These are phyloP conservation scores for Tubosaeta sp. DNA, from an alignment of 768 basidiomycete species.

Conservation along the genomic window DNA sequence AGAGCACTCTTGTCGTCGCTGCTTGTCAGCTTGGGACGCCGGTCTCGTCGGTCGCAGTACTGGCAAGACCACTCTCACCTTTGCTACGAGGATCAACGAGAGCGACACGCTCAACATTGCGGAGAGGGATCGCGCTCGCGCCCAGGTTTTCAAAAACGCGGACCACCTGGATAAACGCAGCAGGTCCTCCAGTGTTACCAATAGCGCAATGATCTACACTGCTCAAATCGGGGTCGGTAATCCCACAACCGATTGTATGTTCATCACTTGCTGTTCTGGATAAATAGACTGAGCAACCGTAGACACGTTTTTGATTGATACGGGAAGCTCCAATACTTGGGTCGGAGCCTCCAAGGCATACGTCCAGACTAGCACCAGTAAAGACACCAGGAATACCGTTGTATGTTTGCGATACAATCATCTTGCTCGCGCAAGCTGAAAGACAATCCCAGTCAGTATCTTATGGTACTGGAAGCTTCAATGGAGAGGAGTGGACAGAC, in stretches of 20 bases:
- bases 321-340: conserved; percentile 29
- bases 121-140: background rate
- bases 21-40: background rate
- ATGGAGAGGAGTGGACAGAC: conserved; percentile 2
- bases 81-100: background rate
- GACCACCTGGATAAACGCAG: background rate
- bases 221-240: conserved; percentile 22
- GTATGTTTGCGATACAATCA: background rate
- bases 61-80: background rate
- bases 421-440: background rate
- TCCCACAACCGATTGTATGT: conserved; percentile 25
- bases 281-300: background rate
- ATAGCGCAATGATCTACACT: conserved; percentile 25
- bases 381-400: conserved; percentile 8
- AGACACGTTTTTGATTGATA: conserved; percentile 27
- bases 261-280: background rate
- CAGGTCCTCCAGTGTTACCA: conserved; percentile 3
- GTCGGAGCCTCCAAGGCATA: conserved; percentile 16
- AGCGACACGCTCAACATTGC: background rate
- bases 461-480: conserved; percentile 4
- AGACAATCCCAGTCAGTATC: background rate
- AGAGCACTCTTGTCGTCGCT: background rate
- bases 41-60: background rate
- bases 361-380: conserved; percentile 6
- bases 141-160: background rate